Evolutionary conservation across 2,329 filamentous ascomycete genomes (phyloP).

Genomic region (Ilyonectria sp.): DNA sequence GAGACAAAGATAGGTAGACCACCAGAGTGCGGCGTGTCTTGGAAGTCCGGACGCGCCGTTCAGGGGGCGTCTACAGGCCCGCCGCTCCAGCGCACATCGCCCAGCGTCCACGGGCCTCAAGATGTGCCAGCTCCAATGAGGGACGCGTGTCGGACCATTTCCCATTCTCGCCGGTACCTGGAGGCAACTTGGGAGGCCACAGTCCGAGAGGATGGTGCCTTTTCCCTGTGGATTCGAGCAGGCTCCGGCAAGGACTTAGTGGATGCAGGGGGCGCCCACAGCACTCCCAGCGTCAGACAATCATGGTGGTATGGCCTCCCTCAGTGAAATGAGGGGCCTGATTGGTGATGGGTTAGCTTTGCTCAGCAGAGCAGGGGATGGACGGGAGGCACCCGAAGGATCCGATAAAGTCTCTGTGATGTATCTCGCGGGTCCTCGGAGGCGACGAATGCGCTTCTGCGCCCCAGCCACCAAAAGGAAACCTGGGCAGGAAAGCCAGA

Average conservation of each 20-base stretch:
- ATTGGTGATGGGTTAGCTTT: background rate
- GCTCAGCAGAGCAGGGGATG: constrained; percentile 22
- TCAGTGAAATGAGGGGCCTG: background rate
- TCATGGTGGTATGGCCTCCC: background rate
- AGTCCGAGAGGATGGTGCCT: background rate
- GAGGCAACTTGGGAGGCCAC: constrained; percentile 1
- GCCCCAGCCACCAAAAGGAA: constrained; percentile 22
- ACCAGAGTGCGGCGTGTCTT: constrained; percentile 30
- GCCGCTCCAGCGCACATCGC: constrained; percentile 30
- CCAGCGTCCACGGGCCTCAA: constrained; percentile 7
- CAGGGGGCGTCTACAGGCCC: constrained; percentile 42
- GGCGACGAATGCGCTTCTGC: constrained; percentile 19
- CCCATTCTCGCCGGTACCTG: constrained; percentile 22
- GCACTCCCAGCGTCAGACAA: background rate
- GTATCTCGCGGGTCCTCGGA: constrained; percentile 22
- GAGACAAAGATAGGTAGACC: constrained; percentile 30
- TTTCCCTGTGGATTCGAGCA: constrained; percentile 2
- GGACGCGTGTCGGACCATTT: constrained; percentile 28
- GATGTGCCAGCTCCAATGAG: constrained; percentile 6
- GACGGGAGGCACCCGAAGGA: constrained; percentile 23
- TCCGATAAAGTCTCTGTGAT: constrained; percentile 14
- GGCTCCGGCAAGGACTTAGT: constrained; percentile 3
- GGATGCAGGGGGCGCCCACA: background rate
- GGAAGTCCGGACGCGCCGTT: constrained; percentile 46
- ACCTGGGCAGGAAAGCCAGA: constrained; percentile 1